phyloP scores from a whole-genome alignment of 2,329 filamentous ascomycete species.

The Fusarium irregulare region DNA sequence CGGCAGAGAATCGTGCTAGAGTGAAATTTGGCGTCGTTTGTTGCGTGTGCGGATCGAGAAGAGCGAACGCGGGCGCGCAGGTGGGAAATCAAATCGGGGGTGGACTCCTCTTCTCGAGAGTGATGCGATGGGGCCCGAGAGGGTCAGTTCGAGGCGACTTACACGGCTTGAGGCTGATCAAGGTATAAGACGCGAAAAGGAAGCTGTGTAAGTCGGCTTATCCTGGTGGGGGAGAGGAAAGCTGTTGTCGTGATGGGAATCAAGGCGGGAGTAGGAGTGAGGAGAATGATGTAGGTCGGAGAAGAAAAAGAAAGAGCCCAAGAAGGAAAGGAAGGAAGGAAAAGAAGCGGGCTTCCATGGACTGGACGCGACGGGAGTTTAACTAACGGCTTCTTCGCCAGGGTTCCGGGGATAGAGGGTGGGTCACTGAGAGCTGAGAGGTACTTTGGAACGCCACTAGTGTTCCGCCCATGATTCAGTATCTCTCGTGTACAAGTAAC shows the following conservation, averaged over 20 bases:
- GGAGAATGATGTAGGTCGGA: constrained; percentile 33
- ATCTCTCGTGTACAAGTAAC: constrained; percentile 21
- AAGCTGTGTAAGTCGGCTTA: constrained; percentile 17
- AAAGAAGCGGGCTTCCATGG: constrained; percentile 41
- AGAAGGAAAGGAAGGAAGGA: constrained; percentile 28
- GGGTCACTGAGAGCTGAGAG: constrained; percentile 26
- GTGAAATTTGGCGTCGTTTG: constrained; percentile 27
- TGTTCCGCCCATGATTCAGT: constrained; percentile 12
- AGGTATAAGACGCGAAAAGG: constrained; percentile 31
- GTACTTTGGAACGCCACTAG: constrained; percentile 18
- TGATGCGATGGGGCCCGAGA: constrained; percentile 13
- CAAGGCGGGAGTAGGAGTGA: constrained; percentile 1
- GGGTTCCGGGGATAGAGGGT: constrained; percentile 43
- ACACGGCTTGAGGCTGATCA: constrained; percentile 45
- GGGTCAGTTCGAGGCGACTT: constrained; percentile 43
- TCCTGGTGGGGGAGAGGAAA: neutral
- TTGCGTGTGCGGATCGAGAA: constrained; percentile 32
- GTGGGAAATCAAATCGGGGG: constrained; percentile 39
- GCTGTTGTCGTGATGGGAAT: constrained; percentile 22
- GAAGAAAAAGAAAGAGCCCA: constrained; percentile 30
- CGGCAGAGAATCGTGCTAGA: constrained; percentile 21
- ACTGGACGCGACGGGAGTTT: constrained; percentile 45
- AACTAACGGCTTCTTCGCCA: constrained; percentile 40
- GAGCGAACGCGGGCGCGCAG: constrained; percentile 40
- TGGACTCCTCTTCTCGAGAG: constrained; percentile 39